A percentile compares a stretch with the other conserved stretches of the same genome.
phyloP scores from a whole-genome alignment of 1,139 yeast genomes.

The Arxiozyma bovina region DNA sequence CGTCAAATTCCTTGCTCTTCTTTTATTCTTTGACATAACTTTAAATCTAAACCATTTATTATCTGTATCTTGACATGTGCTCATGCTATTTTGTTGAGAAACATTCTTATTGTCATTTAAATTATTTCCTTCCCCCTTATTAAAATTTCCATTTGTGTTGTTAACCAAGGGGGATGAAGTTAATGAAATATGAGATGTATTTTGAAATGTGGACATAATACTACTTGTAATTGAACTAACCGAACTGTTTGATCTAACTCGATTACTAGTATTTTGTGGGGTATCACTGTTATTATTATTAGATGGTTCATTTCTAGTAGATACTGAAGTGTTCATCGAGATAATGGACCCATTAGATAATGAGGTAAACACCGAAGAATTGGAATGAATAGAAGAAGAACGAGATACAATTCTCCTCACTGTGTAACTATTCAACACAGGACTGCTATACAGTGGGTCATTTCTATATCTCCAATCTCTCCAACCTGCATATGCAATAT shows the following conservation, averaged over 20 bases:
- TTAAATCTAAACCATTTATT: conserved; percentile 11
- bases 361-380: conserved; percentile 9
- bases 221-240: conserved; percentile 18
- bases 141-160: background rate
- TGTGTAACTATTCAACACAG: conserved; percentile 29
- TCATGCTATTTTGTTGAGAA: background rate
- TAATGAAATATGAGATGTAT: conserved; percentile 10
- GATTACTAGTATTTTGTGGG: background rate
- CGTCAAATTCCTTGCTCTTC: conserved; percentile 4
- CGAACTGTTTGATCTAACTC: conserved; percentile 13
- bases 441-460: conserved; percentile 53
- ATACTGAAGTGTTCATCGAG: background rate
- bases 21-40: conserved; percentile 6
- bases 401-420: conserved; percentile 20
- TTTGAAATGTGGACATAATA: conserved; percentile 18
- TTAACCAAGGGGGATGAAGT: conserved; percentile 3
- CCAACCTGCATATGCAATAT: conserved; percentile 61
- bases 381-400: conserved; percentile 17
- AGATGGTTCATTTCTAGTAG: conserved; percentile 5
- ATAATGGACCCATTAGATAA: conserved; percentile 6
- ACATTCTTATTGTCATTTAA: background rate
- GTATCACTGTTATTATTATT: background rate
- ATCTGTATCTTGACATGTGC: background rate
- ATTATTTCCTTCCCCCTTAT: background rate
- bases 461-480: conserved; percentile 76